Evolutionary conservation across 1,284 basidiomycete genomes (phyloP).

Genomic region (Apiotrichum laibachii): DNA sequence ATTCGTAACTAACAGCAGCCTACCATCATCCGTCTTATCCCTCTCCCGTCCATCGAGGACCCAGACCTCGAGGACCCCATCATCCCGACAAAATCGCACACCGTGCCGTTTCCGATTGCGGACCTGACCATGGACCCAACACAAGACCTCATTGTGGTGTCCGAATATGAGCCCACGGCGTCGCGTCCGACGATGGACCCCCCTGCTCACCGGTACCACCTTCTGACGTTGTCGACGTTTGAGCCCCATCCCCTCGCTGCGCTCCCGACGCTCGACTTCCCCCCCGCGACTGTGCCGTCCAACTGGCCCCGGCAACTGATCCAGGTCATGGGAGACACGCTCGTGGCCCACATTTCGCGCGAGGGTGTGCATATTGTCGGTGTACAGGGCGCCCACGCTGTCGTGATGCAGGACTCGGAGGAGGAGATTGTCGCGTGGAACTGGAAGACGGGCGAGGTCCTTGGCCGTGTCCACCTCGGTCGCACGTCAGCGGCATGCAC

Average conservation of each 20-base stretch:
- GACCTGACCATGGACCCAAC: conserved; percentile 51
- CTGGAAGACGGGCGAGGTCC: conserved; percentile 48
- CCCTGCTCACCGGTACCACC: conserved; percentile 44
- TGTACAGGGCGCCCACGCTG: conserved; percentile 14
- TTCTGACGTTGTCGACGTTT: conserved; percentile 43
- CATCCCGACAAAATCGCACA: conserved; percentile 22
- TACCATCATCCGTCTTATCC: conserved; percentile 38
- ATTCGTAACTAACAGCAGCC: conserved; percentile 24
- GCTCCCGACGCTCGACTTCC: conserved; percentile 38
- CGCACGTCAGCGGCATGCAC: conserved; percentile 8
- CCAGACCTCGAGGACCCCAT: conserved; percentile 34
- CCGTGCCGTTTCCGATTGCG: conserved; percentile 40
- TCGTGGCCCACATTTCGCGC: conserved; percentile 42
- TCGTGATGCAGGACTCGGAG: conserved; percentile 30
- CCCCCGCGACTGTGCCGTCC: conserved; percentile 23
- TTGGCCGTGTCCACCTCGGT: conserved; percentile 22
- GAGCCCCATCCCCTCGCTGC: conserved; percentile 45
- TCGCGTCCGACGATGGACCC: background rate
- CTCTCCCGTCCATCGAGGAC: conserved; percentile 41
- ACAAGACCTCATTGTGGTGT: conserved; percentile 49
- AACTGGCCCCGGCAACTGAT: conserved; percentile 43
- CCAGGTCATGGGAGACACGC: conserved; percentile 48
- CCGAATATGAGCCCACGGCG: background rate
- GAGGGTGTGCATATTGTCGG: conserved; percentile 20
- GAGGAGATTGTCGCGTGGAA: conserved; percentile 50